Conservation (phyloP, 2,329 filamentous ascomycete species). For the Aspergillus sp. region DNA sequence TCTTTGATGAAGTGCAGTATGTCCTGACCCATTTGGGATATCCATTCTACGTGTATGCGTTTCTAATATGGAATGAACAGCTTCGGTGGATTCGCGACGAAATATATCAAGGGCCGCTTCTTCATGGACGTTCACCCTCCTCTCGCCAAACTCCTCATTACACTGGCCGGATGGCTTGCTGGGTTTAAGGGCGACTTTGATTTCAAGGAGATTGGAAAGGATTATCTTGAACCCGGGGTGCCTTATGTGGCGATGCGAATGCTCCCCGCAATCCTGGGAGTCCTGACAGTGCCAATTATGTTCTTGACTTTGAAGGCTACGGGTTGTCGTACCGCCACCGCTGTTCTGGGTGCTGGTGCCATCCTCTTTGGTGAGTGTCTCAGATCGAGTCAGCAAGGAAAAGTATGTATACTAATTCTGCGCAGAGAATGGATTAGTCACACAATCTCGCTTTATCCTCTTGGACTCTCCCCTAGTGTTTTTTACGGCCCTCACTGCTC, state of each 20-base stretch:
- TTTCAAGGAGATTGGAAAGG: slow-evolving; percentile 99
- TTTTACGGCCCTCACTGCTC: slow-evolving; percentile 86
- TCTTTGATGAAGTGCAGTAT: slow-evolving; percentile 99
- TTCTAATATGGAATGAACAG: slow-evolving; percentile 47
- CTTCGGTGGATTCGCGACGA: slow-evolving; percentile 96
- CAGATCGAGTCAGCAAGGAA: background rate
- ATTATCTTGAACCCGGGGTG: slow-evolving; percentile 90
- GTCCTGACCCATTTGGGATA: slow-evolving; percentile 39
- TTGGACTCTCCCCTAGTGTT: slow-evolving; percentile 93
- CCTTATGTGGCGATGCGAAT: slow-evolving; percentile 98
- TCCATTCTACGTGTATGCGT: background rate
- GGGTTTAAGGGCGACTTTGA: slow-evolving; percentile 96
- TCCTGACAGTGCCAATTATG: slow-evolving; percentile 85
- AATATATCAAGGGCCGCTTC: slow-evolving; percentile 99
- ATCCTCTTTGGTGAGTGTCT: slow-evolving; percentile 76
- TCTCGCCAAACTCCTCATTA: slow-evolving; percentile 93
- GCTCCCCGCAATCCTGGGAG: slow-evolving; percentile 84
- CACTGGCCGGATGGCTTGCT: slow-evolving; percentile 88
- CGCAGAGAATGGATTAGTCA: slow-evolving; percentile 88
- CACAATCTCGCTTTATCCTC: slow-evolving; percentile 91
- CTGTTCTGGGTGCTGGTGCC: slow-evolving; percentile 76
- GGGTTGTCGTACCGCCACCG: slow-evolving; percentile 83
- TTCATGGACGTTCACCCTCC: slow-evolving; percentile 99
- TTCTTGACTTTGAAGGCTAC: slow-evolving; percentile 90
- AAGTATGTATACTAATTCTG: slow-evolving; percentile 13